Evolutionary conservation across 208 protist species (phyloP).

Genomic region (Phytomonas serpens): DNA sequence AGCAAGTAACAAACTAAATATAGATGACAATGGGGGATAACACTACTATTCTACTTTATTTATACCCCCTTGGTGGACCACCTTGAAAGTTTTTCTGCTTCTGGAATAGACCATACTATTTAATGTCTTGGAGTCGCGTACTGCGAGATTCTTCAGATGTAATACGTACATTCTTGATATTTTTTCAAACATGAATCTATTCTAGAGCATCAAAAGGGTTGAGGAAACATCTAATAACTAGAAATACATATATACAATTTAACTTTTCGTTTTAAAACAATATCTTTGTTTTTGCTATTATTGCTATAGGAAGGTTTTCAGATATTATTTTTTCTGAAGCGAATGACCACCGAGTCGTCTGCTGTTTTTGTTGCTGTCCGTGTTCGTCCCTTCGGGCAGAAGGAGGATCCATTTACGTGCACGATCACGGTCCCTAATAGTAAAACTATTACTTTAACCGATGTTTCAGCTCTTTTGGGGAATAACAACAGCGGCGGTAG

Average conservation of each 20-base stretch:
- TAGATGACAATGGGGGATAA: neutral
- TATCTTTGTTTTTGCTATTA: neutral
- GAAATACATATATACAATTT: neutral
- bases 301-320: neutral
- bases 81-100: neutral
- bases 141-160: neutral
- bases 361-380: constrained; percentile 71
- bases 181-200: neutral
- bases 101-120: neutral
- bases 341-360: constrained; percentile 56
- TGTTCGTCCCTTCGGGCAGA: constrained; percentile 49
- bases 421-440: constrained; percentile 40
- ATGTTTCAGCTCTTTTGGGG: constrained; percentile 26
- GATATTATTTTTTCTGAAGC: neutral
- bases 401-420: constrained; percentile 52
- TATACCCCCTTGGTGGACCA: neutral
- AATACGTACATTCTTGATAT: neutral
- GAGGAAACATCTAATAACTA: neutral
- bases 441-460: constrained; percentile 47
- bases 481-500: constrained; percentile 6
- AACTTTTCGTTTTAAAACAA: neutral
- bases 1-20: neutral
- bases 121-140: neutral
- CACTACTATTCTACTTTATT: neutral
- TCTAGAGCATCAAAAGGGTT: neutral